Evolutionary conservation across 495 filamentous ascomycete species (phyloP).

Genomic region (Pseudoneurospora amorphoporcata): DNA sequence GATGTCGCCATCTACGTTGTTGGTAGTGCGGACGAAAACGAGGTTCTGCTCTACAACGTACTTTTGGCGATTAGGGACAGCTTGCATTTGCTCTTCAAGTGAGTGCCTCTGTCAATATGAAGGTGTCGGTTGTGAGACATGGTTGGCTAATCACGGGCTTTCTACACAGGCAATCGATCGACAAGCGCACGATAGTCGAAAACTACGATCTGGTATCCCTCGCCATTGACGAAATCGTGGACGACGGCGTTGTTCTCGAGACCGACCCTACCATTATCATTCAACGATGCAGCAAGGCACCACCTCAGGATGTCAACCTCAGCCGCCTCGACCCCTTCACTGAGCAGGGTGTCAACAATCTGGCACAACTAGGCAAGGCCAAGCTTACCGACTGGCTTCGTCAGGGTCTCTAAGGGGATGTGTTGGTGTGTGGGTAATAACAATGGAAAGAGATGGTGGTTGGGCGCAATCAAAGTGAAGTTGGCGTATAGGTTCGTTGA

Average conservation of each 20-base stretch:
- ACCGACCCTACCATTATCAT: conserved; percentile 90
- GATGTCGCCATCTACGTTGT: conserved; percentile 98
- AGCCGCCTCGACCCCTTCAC: conserved; percentile 82
- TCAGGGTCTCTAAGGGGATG: conserved; percentile 48
- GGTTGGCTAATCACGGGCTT: conserved; percentile 14
- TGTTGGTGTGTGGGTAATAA: neutral
- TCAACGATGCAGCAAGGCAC: conserved; percentile 80
- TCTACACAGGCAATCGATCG: conserved; percentile 57
- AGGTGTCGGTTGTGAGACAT: conserved; percentile 29
- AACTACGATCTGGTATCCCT: conserved; percentile 91
- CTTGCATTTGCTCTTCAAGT: conserved; percentile 80
- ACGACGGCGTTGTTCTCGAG: conserved; percentile 94
- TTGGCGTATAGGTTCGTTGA: neutral
- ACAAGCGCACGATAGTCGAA: conserved; percentile 95
- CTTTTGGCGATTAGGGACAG: conserved; percentile 81
- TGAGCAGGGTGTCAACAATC: conserved; percentile 90
- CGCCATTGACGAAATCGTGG: conserved; percentile 90
- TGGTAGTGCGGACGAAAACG: conserved; percentile 77
- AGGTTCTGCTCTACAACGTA: conserved; percentile 91
- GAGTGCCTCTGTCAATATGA: neutral
- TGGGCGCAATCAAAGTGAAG: neutral
- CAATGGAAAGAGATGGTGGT: neutral
- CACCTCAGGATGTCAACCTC: conserved; percentile 83
- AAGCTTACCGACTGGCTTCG: conserved; percentile 87
- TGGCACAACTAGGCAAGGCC: conserved; percentile 88